phyloP scores from a whole-genome alignment of 2,329 filamentous ascomycete species.

The Ceratocystis lukuohia region DNA sequence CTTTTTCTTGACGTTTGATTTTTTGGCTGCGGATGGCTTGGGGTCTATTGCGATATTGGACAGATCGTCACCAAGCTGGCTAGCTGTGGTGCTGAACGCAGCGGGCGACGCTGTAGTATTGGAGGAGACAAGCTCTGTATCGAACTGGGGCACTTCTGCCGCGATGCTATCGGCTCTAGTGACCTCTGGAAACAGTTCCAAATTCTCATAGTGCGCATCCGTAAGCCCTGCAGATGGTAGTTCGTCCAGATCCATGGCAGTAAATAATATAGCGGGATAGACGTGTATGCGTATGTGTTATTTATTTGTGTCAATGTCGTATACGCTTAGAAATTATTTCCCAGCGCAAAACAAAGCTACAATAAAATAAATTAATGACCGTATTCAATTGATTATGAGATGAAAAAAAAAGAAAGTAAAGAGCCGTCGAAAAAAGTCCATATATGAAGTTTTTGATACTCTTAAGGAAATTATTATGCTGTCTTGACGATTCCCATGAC shows the following conservation, averaged over 20 bases:
- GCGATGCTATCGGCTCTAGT: conserved; percentile 5
- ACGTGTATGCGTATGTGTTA: neutral
- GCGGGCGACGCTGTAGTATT: conserved; percentile 8
- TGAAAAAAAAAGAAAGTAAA: neutral
- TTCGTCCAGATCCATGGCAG: conserved; percentile 18
- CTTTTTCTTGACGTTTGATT: conserved; percentile 28
- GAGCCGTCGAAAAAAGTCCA: neutral
- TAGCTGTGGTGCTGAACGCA: conserved; percentile 10
- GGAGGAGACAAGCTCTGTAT: conserved; percentile 13
- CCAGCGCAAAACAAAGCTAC: neutral
- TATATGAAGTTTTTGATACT: neutral
- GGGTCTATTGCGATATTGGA: conserved; percentile 18
- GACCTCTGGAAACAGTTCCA: conserved; percentile 17
- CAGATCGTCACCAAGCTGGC: conserved; percentile 10
- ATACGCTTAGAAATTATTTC: neutral
- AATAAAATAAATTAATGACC: neutral
- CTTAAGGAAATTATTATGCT: neutral
- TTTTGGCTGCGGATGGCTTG: conserved; percentile 25
- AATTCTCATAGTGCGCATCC: conserved; percentile 13
- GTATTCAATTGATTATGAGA: neutral
- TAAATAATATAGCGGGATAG: neutral
- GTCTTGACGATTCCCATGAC: neutral
- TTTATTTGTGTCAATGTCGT: neutral
- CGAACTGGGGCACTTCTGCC: conserved; percentile 2
- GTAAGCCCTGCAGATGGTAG: conserved; percentile 14